Evolutionary conservation across 2,329 filamentous ascomycete genomes (phyloP), one percentile per base, ranked within the genome.

Genomic region (Tolypocladium ovalisporum): DNA sequence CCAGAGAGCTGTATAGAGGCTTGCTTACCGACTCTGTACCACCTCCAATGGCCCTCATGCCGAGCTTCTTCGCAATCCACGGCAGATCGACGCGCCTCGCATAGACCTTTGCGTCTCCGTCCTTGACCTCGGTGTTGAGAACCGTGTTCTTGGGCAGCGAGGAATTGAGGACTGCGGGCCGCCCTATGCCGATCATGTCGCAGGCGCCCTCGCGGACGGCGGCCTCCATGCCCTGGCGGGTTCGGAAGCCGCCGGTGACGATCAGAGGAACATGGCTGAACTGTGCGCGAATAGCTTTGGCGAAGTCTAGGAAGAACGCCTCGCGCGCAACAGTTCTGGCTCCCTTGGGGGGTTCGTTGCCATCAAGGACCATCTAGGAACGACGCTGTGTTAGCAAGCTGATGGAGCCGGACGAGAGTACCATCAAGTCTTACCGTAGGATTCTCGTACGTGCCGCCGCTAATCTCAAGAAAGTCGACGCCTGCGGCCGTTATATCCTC

Each of bases 251-350:
- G 4, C 85, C 85, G 0, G 83, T 87, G 4, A 88, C 75, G 73
- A 83, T 79, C 36, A 84, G 67, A 0, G 76, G 69, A 0, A 79
- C 67, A 4, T 70, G 61, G 0, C 76, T 74, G 56, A 79, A 75
- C 29, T 70, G 68, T 5, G 66, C 64, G 34, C 81, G 75, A 37
- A 82, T 76, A 10, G 74, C 71, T n/a, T 73, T 70, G 0, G 83
- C 81, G 61, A 88, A 88, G 52, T 87, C 80, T 1, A 88, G 72
- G 70, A 89, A 89, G 73, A 86, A 88, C 0, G 84, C 83, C 62
- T 89, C 85, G 9, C 85, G 77, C 0, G 76, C 76, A 15, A 71
- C 70, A 1, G 82, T 84, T 27, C 54, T 57, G 8, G 54, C 57
- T 17, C 58, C 58, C 54, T 60, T 54, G 8, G 0, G 22, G 54